Base-by-base conservation (phyloP, 345 rosid species). In the Arabidopsis suecica region DNA sequence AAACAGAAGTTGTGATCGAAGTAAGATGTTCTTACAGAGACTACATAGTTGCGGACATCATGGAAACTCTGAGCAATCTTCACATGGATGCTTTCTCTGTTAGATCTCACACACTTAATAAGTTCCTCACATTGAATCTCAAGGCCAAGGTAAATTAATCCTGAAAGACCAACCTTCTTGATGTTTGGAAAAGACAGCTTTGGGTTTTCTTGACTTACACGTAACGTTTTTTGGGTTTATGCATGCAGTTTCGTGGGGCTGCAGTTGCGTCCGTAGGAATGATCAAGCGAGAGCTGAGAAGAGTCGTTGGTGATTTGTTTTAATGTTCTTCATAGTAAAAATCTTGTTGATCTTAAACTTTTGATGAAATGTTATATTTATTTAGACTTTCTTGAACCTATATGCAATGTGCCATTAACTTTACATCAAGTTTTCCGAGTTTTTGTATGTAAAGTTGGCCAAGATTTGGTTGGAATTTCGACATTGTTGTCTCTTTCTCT, bases 1-100 rank as follows among this genome's bases (percentile, higher is more conserved):
- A 74, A 50, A 69, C 71, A 69, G 82, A 94, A 51, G 89, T 91
- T 68, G 42, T 70, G 30, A 81, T 94, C 45, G 93, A 93, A 80
- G 84, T 91, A 68, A 83, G 71, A 78, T 91, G 96, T 81, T 82
- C 71, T 47, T 85, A 81, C 65, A 87, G 93, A 76, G 93, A 91
- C 67, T 86, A 82, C 51, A 77, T 91, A 44, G 66, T 91, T 81
- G 85, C 85, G 14, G 95, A 94, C 65, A 79, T 91, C 78, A 87
- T 94, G 91, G 96, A 91, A 79, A 86, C 89, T 60, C 78, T 86
- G 18, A 87, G 84, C 84, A 86, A 84, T 61, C 84, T 90, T 76
- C 88, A 88, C 80, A 76, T 88, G 84, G 97, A 91, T 64, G 87
- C 86, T 50, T 76, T 82, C 83, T 82, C 87, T 12, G 83, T 91